Conservation (phyloP, 179 eudicot species). For the Gypsophila paniculata region DNA sequence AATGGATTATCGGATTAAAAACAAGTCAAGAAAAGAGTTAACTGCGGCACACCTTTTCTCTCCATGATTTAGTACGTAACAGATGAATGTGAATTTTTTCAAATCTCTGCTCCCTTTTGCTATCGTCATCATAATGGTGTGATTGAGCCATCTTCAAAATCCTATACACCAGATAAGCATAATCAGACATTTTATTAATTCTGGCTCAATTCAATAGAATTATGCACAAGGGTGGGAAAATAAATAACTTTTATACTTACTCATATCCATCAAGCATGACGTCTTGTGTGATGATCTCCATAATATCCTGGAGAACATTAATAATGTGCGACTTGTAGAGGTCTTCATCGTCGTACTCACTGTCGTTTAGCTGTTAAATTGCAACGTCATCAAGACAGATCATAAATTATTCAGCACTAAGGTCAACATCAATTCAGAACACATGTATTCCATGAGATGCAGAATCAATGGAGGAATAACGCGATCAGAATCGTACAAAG, state of each 20-base stretch:
- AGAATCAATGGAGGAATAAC: neutral
- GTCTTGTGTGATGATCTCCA: slow-evolving; percentile 86
- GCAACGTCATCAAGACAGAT: slow-evolving; percentile 22
- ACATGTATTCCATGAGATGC: neutral
- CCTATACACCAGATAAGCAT: slow-evolving; percentile 30
- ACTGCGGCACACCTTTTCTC: slow-evolving; percentile 59
- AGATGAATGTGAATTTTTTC: slow-evolving; percentile 57
- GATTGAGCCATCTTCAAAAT: slow-evolving; percentile 43
- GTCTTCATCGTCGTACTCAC: slow-evolving; percentile 49
- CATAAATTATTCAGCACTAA: neutral
- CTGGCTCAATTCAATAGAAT: neutral
- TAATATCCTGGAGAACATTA: slow-evolving; percentile 83
- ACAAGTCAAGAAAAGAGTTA: neutral
- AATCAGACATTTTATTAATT: neutral
- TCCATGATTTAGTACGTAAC: slow-evolving; percentile 52
- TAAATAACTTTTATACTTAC: slow-evolving; percentile 36
- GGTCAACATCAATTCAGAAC: slow-evolving; percentile 13
- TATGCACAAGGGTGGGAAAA: slow-evolving; percentile 2
- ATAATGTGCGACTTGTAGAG: slow-evolving; percentile 61
- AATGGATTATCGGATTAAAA: neutral
- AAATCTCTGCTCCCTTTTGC: slow-evolving; percentile 63
- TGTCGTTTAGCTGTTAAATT: slow-evolving; percentile 47
- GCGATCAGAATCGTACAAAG: neutral
- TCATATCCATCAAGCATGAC: slow-evolving; percentile 59
- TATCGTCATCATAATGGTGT: slow-evolving; percentile 30